phyloP scores from a whole-genome alignment of 2,329 filamentous ascomycete genomes.

The Talaromyces sp. region DNA sequence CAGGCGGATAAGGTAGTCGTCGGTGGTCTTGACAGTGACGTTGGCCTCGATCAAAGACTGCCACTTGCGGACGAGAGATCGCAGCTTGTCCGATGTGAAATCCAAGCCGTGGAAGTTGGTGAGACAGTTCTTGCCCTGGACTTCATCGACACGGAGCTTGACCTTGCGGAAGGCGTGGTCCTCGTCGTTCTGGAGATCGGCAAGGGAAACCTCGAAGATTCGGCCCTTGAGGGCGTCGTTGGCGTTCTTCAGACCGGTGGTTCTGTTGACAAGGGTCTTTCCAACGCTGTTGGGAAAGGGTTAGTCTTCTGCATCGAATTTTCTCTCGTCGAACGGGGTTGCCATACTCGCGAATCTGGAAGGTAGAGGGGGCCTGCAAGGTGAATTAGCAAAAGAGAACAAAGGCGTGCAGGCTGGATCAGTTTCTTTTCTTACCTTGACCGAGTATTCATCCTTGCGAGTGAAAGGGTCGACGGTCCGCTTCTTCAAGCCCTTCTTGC shows the following conservation, averaged over 20 bases:
- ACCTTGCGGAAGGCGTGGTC: slow-evolving; percentile 99
- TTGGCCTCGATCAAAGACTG: slow-evolving; percentile 99
- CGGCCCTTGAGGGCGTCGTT: slow-evolving; percentile 98
- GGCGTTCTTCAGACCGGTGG: slow-evolving; percentile 99
- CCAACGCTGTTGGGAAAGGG: slow-evolving; percentile 66
- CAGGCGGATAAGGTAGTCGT: slow-evolving; percentile 98
- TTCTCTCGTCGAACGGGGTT: slow-evolving; percentile 6
- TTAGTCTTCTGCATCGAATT: slow-evolving; percentile 15
- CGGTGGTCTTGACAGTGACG: slow-evolving; percentile 98
- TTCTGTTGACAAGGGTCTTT: slow-evolving; percentile 99
- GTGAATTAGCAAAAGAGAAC: slow-evolving; percentile 15
- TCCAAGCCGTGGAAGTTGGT: slow-evolving; percentile 99
- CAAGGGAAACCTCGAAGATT: slow-evolving; percentile 97
- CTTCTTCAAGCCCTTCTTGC: slow-evolving; percentile 99
- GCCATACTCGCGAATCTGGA: slow-evolving; percentile 91
- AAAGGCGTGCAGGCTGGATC: not conserved
- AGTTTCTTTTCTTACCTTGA: slow-evolving; percentile 63
- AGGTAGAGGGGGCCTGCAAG: slow-evolving; percentile 79
- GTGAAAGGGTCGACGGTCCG: slow-evolving; percentile 95
- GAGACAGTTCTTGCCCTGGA: slow-evolving; percentile 99
- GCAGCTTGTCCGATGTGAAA: slow-evolving; percentile 99
- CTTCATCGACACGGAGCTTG: slow-evolving; percentile 96
- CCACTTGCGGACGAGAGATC: slow-evolving; percentile 99
- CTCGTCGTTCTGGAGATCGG: slow-evolving; percentile 99
- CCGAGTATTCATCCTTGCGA: slow-evolving; percentile 98